Percentiles rank a stretch among this genome's conserved stretches.
Conservation (phyloP, 169 alveolate genomes). For the Plasmodium fragile region DNA sequence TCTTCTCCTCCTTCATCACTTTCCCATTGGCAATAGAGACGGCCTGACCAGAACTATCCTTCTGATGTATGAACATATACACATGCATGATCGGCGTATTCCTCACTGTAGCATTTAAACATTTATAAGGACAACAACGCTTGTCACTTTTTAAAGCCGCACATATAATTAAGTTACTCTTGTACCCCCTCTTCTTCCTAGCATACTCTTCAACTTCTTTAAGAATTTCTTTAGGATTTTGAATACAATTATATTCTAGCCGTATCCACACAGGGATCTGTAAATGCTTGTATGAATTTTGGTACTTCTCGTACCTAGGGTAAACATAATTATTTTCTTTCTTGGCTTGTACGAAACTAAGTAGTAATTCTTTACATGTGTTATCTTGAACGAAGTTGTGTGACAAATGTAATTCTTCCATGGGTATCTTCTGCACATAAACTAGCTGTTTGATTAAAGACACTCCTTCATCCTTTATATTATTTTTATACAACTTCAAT, state of each 20-base stretch:
- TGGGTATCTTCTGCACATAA: constrained; percentile 54
- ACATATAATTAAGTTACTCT: constrained; percentile 52
- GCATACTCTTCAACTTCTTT: constrained; percentile 74
- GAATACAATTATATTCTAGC: constrained; percentile 72
- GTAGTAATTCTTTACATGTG: constrained; percentile 61
- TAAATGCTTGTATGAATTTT: constrained; percentile 26
- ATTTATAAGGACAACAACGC: constrained; percentile 72
- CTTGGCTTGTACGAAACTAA: constrained; percentile 71
- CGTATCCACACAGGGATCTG: constrained; percentile 77
- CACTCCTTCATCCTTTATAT: constrained; percentile 73
- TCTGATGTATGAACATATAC: constrained; percentile 76
- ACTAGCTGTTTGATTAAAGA: constrained; percentile 50
- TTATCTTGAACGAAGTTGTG: constrained; percentile 68
- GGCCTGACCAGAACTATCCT: background rate
- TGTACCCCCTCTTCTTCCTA: constrained; percentile 61
- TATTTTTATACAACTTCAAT: constrained; percentile 61
- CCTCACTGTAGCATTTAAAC: constrained; percentile 40
- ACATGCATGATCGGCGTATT: constrained; percentile 76
- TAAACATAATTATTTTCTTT: constrained; percentile 59
- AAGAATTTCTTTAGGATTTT: constrained; percentile 60
- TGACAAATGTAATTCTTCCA: constrained; percentile 73
- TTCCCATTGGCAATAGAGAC: constrained; percentile 24
- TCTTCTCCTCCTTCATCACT: constrained; percentile 36
- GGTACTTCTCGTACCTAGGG: constrained; percentile 73
- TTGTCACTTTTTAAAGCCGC: constrained; percentile 73